Conservation (phyloP, 441 rosid genomes). For the Mallotus japonicus region DNA sequence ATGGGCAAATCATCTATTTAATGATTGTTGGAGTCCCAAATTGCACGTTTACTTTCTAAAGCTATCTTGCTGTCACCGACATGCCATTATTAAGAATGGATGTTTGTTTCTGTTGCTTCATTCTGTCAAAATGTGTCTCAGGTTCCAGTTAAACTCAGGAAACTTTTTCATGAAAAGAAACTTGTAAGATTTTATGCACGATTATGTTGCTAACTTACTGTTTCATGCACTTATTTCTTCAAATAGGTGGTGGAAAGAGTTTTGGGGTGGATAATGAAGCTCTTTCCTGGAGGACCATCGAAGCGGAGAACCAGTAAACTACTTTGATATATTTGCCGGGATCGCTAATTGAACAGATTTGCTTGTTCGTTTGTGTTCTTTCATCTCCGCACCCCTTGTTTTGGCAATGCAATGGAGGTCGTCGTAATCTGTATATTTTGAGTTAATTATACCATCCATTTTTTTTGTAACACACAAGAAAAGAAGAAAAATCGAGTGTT, state of each 20-base stretch:
- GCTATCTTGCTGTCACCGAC: too few species aligned
- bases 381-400: slow-evolving; percentile 15
- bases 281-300: slow-evolving; percentile 97
- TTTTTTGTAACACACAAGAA: slow-evolving; percentile 17
- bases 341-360: slow-evolving; percentile 18
- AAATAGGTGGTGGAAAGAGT: slow-evolving; percentile 95
- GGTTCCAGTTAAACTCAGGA: too few species aligned
- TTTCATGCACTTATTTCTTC: background rate
- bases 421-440: slow-evolving; percentile 43
- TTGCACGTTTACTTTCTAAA: too few species aligned
- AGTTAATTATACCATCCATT: slow-evolving; percentile 41
- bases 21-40: too few species aligned
- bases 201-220: background rate
- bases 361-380: background rate
- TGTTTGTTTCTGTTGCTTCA: too few species aligned
- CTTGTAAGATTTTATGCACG: background rate
- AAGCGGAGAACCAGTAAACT: slow-evolving; percentile 85
- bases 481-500: slow-evolving; percentile 25
- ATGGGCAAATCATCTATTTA: too few species aligned
- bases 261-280: slow-evolving; percentile 97
- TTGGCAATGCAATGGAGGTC: slow-evolving; percentile 29
- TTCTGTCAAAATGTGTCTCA: too few species aligned
- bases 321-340: slow-evolving; percentile 33
- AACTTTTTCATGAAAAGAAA: too few species aligned
- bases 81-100: too few species aligned